A percentile compares a stretch with the other conserved stretches of the same genome.
These are phyloP conservation scores for Blastomyces parvus DNA, from an alignment of 2,329 filamentous ascomycete genomes.

Conservation along the genomic window DNA sequence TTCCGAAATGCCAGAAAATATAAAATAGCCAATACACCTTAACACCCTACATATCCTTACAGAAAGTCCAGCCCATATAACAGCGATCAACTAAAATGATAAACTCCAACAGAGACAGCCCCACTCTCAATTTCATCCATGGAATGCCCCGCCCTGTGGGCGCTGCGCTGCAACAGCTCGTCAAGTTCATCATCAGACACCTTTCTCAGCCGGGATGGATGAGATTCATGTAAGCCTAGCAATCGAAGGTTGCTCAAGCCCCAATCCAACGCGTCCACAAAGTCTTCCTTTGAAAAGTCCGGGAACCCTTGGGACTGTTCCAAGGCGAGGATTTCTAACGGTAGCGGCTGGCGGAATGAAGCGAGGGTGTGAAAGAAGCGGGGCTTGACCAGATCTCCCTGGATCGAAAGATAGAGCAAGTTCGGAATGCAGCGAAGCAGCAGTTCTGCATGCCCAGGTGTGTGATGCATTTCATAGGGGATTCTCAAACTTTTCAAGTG, in stretches of 20 bases:
- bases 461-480: background rate
- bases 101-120: conserved; percentile 12
- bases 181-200: conserved; percentile 24
- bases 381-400: background rate
- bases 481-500: background rate
- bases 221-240: conserved; percentile 22
- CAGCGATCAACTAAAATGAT: conserved; percentile 9
- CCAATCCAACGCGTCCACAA: conserved; percentile 19
- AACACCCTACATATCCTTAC: background rate
- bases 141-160: conserved; percentile 10
- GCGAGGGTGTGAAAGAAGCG: background rate
- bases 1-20: background rate
- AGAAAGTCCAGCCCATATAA: background rate
- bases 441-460: background rate
- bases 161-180: conserved; percentile 19
- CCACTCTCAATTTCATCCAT: conserved; percentile 12
- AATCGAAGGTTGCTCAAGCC: conserved; percentile 21
- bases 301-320: conserved; percentile 17
- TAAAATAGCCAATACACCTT: background rate
- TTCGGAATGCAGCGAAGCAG: background rate
- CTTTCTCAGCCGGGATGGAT: background rate
- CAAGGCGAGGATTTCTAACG: conserved; percentile 25
- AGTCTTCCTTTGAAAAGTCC: conserved; percentile 18
- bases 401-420: conserved; percentile 1
- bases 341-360: conserved; percentile 12